Conservation (phyloP, 2,329 filamentous ascomycete species). For the Oidium heveae region DNA sequence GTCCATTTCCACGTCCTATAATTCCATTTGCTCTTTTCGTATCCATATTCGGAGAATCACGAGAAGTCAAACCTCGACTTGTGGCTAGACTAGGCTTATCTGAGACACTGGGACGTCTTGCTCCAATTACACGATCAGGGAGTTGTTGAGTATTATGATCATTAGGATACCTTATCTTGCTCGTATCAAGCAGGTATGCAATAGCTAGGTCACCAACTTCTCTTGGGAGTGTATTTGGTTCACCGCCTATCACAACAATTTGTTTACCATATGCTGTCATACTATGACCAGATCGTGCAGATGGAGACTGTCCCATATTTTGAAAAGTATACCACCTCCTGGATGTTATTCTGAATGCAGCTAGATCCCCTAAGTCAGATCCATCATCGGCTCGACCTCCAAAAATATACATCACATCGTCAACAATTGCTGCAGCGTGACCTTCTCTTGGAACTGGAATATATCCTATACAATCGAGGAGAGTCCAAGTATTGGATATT, state of each 20-base stretch:
- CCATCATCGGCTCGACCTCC: constrained; percentile 89
- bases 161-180: constrained; percentile 87
- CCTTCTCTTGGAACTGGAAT: constrained; percentile 86
- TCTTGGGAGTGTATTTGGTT: constrained; percentile 67
- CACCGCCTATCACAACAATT: constrained; percentile 76
- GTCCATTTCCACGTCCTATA: constrained; percentile 10
- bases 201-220: constrained; percentile 67
- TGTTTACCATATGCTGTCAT: constrained; percentile 92
- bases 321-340: constrained; percentile 97
- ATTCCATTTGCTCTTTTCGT: constrained; percentile 22
- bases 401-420: constrained; percentile 98
- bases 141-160: constrained; percentile 25
- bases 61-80: constrained; percentile 9
- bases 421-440: constrained; percentile 76
- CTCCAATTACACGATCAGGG: constrained; percentile 17
- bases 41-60: constrained; percentile 16
- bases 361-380: constrained; percentile 72
- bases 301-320: constrained; percentile 94
- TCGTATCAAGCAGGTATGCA: constrained; percentile 79
- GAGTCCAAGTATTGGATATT: constrained; percentile 54
- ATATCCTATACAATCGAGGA: constrained; percentile 90
- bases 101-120: constrained; percentile 20
- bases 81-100: constrained; percentile 10
- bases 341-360: constrained; percentile 59
- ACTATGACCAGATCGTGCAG: constrained; percentile 79